Evolutionary conservation across 2,329 filamentous ascomycete species (phyloP), one percentile per base, ranked within the genome.

Genomic region (Diaporthe citrichinensis): DNA sequence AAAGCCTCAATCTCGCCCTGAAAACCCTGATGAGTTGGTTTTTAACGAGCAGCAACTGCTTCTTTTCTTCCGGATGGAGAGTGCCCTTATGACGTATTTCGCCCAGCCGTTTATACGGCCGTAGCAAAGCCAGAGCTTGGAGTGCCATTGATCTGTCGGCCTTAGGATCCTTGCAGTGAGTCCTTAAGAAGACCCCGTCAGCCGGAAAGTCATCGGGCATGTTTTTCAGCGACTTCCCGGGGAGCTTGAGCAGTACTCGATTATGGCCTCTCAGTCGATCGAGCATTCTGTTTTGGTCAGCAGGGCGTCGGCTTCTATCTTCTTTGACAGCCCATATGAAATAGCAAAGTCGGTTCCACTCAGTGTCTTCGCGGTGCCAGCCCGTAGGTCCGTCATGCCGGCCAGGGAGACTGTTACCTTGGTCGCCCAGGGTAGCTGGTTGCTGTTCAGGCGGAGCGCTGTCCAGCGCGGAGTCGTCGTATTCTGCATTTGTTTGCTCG

Each of bases 21-120:
- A 14, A 25, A 9, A 68, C 1, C 28, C n/a, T 17, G 7, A 1
- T 1, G 62, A 67, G 62, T 12, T 67, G 28, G 15, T 3, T 14
- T 3, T 1, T 6, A 41, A 51, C 1, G 8, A 31, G 61, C 2
- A 23, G 1, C 9, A n/a, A 1, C 15, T 15, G 3, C 1, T 44
- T 34, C 10, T n/a, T 8, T 10, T 36, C 6, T 12, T 9, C 41
- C 25, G 10, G 57, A 23, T n/a, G 31, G 14, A 10, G 3, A 8
- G 6, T 7, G 31, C 10, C 4, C 31, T 9, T 36, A 12, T n/a
- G 17, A 20, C 7, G 17, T 14, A 3, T 9, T 49, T 49, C 6
- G 17, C 20, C 5, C 17, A 20, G 6, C 17, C 8, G 44, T 23
- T 49, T 23, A 44, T 44, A 44, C 6, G 15, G 15, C 41, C 15